Conservation (phyloP, 148 eudicot genomes). For the Beta vulgaris region DNA sequence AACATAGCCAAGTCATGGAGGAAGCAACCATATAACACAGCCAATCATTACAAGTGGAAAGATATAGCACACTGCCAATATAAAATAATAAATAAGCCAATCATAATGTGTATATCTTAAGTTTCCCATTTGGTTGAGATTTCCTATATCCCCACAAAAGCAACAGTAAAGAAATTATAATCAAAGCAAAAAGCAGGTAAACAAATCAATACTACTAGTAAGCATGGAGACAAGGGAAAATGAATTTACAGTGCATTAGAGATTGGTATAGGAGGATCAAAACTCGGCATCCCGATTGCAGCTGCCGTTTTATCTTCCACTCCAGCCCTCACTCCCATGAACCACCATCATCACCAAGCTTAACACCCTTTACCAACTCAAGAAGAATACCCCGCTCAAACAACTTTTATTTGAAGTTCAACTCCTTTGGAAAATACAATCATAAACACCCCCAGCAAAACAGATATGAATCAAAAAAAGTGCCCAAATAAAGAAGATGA, state of each 20-base stretch:
- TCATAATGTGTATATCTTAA: slow-evolving; percentile 1
- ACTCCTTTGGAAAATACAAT: slow-evolving; percentile 6
- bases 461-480: neutral
- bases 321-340: slow-evolving; percentile 28
- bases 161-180: neutral
- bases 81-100: neutral
- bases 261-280: slow-evolving; percentile 26
- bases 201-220: neutral
- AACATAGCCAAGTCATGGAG: neutral
- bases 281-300: slow-evolving; percentile 25
- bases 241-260: slow-evolving; percentile 29
- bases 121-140: neutral
- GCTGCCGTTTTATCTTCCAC: slow-evolving; percentile 21
- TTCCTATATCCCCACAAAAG: neutral
- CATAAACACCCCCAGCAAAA: neutral
- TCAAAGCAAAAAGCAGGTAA: slow-evolving; percentile 11
- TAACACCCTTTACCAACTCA: neutral
- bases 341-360: slow-evolving; percentile 25
- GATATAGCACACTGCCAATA: neutral
- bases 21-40: neutral
- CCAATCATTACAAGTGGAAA: no score
- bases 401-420: neutral
- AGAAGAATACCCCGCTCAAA: neutral
- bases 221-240: neutral
- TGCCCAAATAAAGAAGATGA: slow-evolving; percentile 12